Base-by-base conservation (phyloP, 768 basidiomycete species). In the Xerocomellus amylosporus region DNA sequence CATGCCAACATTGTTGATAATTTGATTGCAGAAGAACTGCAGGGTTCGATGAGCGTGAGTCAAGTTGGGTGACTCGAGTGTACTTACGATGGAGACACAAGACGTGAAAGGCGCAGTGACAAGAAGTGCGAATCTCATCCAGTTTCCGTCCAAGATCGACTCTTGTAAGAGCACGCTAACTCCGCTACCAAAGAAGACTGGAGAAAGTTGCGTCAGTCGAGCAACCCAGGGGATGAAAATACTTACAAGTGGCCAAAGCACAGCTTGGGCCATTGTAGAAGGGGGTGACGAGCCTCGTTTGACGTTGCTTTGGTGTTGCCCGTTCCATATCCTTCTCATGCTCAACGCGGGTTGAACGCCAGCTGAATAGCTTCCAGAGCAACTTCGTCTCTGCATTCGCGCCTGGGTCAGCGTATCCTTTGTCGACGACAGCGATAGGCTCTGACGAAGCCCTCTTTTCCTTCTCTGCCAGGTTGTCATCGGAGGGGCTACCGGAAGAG, bases 11-110 rank as follows among this genome's bases (percentile, higher is more conserved):
- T 81, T 85, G n/a, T 77, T 72, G 30, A 90, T 59, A 36, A 89
- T 79, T 69, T 89, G 87, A 30, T 86, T 73, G 14, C 83, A 76
- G 65, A 90, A 90, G 75, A 91, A 90, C 87, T 90, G 8, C 5
- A 49, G 38, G 47, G 9, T 33, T 30, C 48, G 20, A 49, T 59
- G 31, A 54, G 52, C 33, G 38, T 26, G 28, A 34, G 45, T 43
- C 36, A 24, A 10, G 26, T 17, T 2, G 12, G 14, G 17, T 20
- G 49, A 54, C 2, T 6, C 9, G 36, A 22, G 42, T 44, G 46
- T 2, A 74, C 84, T 68, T 64, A 89, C 88, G 62, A 92, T 67
- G 3, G 87, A 83, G 8, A 94, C 79, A 55, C 89, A 92, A 59
- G 88, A 80, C 7, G 91, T 75, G 66, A 90, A 82, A 0, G 92